A percentile compares a stretch with the other conserved stretches of the same genome.
Conservation (phyloP, 2,329 filamentous ascomycete species). For the Penicillium sp. region DNA sequence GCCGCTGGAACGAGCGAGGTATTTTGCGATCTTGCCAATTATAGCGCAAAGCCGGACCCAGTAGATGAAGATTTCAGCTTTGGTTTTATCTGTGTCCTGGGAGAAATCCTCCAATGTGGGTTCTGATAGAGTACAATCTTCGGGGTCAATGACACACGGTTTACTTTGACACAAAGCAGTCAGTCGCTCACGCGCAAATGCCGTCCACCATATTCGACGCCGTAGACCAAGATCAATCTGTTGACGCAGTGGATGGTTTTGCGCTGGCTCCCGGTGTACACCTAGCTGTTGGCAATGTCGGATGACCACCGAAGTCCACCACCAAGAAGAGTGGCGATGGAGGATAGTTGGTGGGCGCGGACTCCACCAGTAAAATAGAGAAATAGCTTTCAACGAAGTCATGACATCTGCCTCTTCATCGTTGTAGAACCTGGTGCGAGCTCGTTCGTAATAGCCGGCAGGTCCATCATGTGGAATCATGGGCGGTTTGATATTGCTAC, state of each 20-base stretch:
- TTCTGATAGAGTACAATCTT: conserved; percentile 44
- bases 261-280: conserved; percentile 42
- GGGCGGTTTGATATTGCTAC: conserved; percentile 46
- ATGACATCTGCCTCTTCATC: conserved; percentile 44
- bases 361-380: conserved; percentile 50
- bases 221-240: conserved; percentile 31
- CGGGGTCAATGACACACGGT: conserved; percentile 46
- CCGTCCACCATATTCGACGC: conserved; percentile 47
- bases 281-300: conserved; percentile 49
- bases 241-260: conserved; percentile 19
- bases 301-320: conserved; percentile 49
- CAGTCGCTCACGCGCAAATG: conserved; percentile 43
- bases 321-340: conserved; percentile 46
- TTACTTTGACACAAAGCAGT: conserved; percentile 48
- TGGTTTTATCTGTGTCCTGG: conserved; percentile 20
- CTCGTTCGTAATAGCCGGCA: conserved; percentile 43
- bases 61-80: conserved; percentile 45
- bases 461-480: conserved; percentile 43
- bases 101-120: conserved; percentile 44
- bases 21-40: conserved; percentile 44
- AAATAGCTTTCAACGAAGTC: conserved; percentile 38
- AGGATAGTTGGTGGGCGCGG: conserved; percentile 40
- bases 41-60: conserved; percentile 46
- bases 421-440: conserved; percentile 43
- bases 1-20: conserved; percentile 30